Evolutionary conservation across 2,329 filamentous ascomycete species (phyloP).

Genomic region (Fusarium sp.): DNA sequence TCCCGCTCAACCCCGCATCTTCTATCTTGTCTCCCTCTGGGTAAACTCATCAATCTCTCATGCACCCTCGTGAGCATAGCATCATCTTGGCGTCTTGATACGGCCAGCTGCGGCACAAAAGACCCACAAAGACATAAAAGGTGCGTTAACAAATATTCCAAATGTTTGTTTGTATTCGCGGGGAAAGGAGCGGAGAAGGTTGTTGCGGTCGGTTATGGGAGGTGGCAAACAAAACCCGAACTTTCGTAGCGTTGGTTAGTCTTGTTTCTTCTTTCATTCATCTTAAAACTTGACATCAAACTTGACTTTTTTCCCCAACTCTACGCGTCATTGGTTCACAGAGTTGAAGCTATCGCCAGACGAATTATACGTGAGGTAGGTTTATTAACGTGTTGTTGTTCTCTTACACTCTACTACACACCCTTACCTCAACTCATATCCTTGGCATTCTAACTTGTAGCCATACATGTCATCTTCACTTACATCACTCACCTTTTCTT

Average conservation of each 20-base stretch:
- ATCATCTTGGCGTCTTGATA: neutral
- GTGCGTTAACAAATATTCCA: slow-evolving; percentile 16
- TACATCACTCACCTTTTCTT: neutral
- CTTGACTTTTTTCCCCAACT: neutral
- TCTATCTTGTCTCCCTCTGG: neutral
- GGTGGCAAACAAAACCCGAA: slow-evolving; percentile 23
- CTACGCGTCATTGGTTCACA: neutral
- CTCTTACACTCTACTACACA: neutral
- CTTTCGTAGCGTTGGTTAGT: slow-evolving; percentile 12
- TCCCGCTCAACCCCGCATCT: slow-evolving; percentile 28
- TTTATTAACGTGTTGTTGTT: neutral
- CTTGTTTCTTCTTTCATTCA: slow-evolving; percentile 6
- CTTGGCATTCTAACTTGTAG: neutral
- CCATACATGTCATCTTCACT: neutral
- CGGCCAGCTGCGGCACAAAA: slow-evolving; percentile 33
- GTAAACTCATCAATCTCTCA: neutral
- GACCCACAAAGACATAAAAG: slow-evolving; percentile 24
- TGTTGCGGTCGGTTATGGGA: neutral
- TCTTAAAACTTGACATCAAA: neutral
- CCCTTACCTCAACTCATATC: neutral
- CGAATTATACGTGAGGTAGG: neutral
- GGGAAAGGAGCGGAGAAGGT: neutral
- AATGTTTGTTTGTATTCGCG: neutral
- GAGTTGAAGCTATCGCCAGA: neutral
- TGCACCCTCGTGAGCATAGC: slow-evolving; percentile 22